Conservation (phyloP, 1,284 basidiomycete species). For the Ustilago cynodontis region DNA sequence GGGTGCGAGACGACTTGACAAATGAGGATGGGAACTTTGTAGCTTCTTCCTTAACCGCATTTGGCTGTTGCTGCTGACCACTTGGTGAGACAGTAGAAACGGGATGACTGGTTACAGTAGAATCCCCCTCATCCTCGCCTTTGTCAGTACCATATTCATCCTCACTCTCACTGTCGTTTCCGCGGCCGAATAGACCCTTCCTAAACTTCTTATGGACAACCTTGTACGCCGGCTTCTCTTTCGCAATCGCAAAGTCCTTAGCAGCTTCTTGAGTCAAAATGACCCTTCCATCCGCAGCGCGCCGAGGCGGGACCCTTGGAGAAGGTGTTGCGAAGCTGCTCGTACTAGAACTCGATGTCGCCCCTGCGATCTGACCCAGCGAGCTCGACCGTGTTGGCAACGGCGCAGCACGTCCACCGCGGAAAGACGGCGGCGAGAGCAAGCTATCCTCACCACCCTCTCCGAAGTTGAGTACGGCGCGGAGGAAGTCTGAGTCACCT, state of each 20-base stretch:
- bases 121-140: conserved; percentile 7
- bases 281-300: conserved; percentile 30
- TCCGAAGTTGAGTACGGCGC: conserved; percentile 56
- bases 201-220: conserved; percentile 29
- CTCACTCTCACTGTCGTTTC: conserved; percentile 45
- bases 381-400: conserved; percentile 38
- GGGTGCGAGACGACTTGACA: conserved; percentile 15
- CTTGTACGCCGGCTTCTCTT: conserved; percentile 11
- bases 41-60: neutral
- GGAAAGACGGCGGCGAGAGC: conserved; percentile 15
- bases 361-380: conserved; percentile 22
- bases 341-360: conserved; percentile 9
- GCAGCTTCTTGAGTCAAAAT: conserved; percentile 40
- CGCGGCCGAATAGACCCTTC: conserved; percentile 33
- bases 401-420: conserved; percentile 41
- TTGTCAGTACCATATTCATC: conserved; percentile 59
- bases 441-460: conserved; percentile 19
- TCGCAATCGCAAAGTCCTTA: conserved; percentile 19
- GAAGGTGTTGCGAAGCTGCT: neutral
- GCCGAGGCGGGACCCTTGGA: conserved; percentile 10
- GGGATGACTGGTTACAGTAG: neutral
- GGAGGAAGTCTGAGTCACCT: conserved; percentile 54
- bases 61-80: neutral
- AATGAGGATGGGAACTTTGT: conserved; percentile 40
- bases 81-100: neutral